Evolutionary conservation across 768 basidiomycete species (phyloP).

Genomic region (Amanita phalloides): DNA sequence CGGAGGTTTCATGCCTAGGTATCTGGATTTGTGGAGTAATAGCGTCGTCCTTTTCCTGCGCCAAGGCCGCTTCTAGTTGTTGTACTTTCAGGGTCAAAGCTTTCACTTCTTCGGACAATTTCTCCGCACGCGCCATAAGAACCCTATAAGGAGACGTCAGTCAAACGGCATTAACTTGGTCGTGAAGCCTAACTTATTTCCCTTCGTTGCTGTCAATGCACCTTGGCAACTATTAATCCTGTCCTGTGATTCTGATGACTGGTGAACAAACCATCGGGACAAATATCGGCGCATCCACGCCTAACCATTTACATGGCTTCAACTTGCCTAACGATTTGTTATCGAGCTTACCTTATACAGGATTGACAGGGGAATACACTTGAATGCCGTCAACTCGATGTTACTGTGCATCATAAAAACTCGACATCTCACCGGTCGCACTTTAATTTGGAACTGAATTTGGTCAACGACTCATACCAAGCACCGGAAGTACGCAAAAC

Average conservation of each 20-base stretch:
- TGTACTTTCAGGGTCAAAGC: conserved; percentile 27
- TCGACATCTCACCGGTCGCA: conserved; percentile 30
- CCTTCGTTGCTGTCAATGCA: conserved; percentile 41
- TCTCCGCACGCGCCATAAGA: conserved; percentile 38
- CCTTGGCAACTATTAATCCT: conserved; percentile 16
- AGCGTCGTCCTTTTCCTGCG: conserved; percentile 12
- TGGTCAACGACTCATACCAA: not conserved
- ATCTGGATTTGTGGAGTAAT: conserved; percentile 6
- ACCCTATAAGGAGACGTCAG: conserved; percentile 21
- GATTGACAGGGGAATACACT: conserved; percentile 46
- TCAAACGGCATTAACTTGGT: not conserved
- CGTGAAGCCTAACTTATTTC: conserved; percentile 33
- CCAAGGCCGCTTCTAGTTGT: conserved; percentile 34
- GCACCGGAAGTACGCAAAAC: not conserved
- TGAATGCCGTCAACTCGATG: not conserved
- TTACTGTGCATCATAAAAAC: not conserved
- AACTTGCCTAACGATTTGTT: not conserved
- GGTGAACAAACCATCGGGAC: conserved; percentile 30
- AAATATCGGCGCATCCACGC: conserved; percentile 40
- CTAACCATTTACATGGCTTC: conserved; percentile 12
- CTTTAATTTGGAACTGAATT: conserved; percentile 38
- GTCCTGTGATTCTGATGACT: not conserved
- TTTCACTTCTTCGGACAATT: conserved; percentile 36
- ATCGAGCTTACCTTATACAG: conserved; percentile 26
- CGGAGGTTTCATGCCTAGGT: conserved; percentile 9